Evolutionary conservation across 2,329 filamentous ascomycete species (phyloP).

Genomic region (Diaporthe sp.): DNA sequence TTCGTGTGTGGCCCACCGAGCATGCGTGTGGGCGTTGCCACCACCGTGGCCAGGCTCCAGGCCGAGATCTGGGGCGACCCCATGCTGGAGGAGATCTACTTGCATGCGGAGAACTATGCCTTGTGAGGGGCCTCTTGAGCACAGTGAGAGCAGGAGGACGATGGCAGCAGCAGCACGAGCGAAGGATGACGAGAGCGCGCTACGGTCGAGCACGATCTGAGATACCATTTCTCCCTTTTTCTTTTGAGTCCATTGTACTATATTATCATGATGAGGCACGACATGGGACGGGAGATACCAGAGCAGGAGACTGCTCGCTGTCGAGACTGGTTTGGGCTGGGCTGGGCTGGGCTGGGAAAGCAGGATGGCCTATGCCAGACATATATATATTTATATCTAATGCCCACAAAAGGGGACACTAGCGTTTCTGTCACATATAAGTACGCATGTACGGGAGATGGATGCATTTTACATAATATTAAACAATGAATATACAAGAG

Average conservation of each 20-base stretch:
- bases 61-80: conserved; percentile 84
- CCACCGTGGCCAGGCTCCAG: conserved; percentile 86
- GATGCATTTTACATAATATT: conserved; percentile 8
- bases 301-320: conserved; percentile 26
- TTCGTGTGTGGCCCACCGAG: conserved; percentile 92
- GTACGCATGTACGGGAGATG: too few species aligned
- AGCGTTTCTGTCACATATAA: conserved; percentile 8
- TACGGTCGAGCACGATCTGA: conserved; percentile 16
- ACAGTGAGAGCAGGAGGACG: not conserved
- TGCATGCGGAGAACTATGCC: conserved; percentile 96
- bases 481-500: not conserved
- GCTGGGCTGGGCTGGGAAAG: not conserved
- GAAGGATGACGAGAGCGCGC: not conserved
- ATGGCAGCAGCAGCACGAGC: not conserved
- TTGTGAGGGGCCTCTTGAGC: conserved; percentile 63
- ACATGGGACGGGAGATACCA: conserved; percentile 22
- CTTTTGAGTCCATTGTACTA: conserved; percentile 23
- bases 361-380: not conserved
- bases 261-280: conserved; percentile 20
- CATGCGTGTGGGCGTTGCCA: conserved; percentile 91
- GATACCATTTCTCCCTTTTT: conserved; percentile 37
- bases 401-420: not conserved
- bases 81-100: conserved; percentile 87
- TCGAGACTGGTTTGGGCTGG: not conserved
- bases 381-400: not conserved